Evolutionary conservation across 371 early-diverging fungal genomes (phyloP), one percentile per base, ranked within the genome.

Genomic region (Syncephalis plumigaleata): DNA sequence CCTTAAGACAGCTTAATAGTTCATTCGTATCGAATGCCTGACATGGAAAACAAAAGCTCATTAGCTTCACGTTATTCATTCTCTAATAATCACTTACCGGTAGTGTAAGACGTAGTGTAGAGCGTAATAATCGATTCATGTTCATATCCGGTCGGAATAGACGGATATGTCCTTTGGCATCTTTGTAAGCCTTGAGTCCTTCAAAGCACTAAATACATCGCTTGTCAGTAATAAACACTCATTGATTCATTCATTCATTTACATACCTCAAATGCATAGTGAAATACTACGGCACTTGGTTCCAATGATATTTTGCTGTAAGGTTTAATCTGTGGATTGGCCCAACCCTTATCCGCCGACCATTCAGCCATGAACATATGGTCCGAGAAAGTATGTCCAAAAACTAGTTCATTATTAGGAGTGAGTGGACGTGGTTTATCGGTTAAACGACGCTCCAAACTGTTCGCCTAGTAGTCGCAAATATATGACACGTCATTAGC

Each of bases 141-240:
- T 91, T 91, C 79, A 82, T 84, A 40, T 86, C 79, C 5, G 91
- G 91, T 36, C 94, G 71, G 70, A 84, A 90, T 51, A 91, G 65
- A 48, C 90, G 75, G 39, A 88, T 74, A 38, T 75, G 75, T 37
- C 89, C 89, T 9, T 79, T 54, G 47, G 68, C 71, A 52, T 87
- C 89, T 58, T 86, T 86, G 64, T 77, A 91, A 23, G 90, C 88
- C 66, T 91, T 89, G 73, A 86, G 73, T 20, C 91, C 91, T 71
- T 91, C 93, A 49, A 93, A 91, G 55, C 89, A 87, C 74, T 71
- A 52, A n/a, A n/a, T n/a, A n/a, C n/a, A n/a, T n/a, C n/a, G n/a
- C n/a, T n/a, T n/a, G n/a, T n/a, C n/a, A n/a, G n/a, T n/a, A n/a
- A n/a, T n/a, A n/a, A n/a, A n/a, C n/a, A n/a, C 22, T 39, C 25